phyloP scores from a whole-genome alignment of 768 basidiomycete genomes.

The Gautieria morchelliformis region DNA sequence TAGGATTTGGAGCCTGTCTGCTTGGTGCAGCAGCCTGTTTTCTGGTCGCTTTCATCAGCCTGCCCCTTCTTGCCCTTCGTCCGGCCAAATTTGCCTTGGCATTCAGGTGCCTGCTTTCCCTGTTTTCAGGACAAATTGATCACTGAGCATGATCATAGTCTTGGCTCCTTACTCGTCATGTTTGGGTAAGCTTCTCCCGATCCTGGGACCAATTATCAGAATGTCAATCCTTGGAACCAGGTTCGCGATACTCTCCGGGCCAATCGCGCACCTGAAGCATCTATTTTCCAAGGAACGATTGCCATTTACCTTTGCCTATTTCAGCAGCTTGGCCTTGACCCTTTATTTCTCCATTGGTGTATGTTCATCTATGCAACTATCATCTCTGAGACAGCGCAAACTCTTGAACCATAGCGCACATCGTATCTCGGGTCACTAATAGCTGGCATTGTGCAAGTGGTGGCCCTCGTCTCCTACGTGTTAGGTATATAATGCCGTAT shows the following conservation, averaged over 20 bases:
- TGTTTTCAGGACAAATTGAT: background rate
- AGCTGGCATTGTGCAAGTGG: constrained; percentile 72
- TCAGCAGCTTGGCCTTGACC: constrained; percentile 74
- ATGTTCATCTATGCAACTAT: constrained; percentile 21
- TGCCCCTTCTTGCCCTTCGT: constrained; percentile 61
- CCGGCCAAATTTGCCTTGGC: constrained; percentile 88
- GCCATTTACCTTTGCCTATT: constrained; percentile 77
- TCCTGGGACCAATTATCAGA: background rate
- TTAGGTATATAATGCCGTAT: constrained; percentile 22
- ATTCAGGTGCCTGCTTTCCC: constrained; percentile 48
- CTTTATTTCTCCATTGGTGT: constrained; percentile 90
- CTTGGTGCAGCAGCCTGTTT: constrained; percentile 91
- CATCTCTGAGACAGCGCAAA: background rate
- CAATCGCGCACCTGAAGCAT: constrained; percentile 88
- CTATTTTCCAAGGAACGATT: constrained; percentile 72
- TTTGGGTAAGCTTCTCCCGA: constrained; percentile 47
- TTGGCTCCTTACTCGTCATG: constrained; percentile 93
- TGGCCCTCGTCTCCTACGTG: constrained; percentile 81
- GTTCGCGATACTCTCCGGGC: constrained; percentile 81
- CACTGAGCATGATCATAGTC: constrained; percentile 28
- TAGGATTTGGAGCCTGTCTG: constrained; percentile 86
- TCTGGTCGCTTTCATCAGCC: constrained; percentile 78
- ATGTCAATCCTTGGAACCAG: constrained; percentile 25
- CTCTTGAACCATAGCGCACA: constrained; percentile 41
- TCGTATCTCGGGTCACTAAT: constrained; percentile 84